Base-by-base conservation (phyloP, 768 basidiomycete species). In the Auricularia sp. region DNA sequence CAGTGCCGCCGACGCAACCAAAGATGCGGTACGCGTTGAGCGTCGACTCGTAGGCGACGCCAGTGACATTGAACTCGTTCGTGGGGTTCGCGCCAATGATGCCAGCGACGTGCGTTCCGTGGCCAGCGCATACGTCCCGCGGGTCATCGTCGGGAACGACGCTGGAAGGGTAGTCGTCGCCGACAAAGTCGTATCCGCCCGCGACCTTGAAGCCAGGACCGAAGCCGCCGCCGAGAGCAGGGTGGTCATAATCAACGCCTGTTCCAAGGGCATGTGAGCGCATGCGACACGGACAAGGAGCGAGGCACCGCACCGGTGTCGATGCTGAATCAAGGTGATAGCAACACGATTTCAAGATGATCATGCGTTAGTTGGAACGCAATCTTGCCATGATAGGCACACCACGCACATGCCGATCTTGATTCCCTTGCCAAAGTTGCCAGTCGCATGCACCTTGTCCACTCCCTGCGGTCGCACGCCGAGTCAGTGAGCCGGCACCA, bases 341-440 rank as follows among this genome's bases (percentile, higher is more conserved):
- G 29, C 29, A 29, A 29, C 29, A 29, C 29, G 29, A 42, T 42
- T 42, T 14, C 7, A 42, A 42, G 39, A 39, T 13, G 56, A 35
- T 59, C 24, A 35, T 34, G 34, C 29, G 7, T 59, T 35, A 59
- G 21, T 29, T 29, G 29, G 13, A 35, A 10, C 7, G 16, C 8
- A 34, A 8, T 59, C 34, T 16, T 18, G 47, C 47, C 18, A 18
- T 42, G 54, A 62, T 13, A 2, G 62, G 13, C 33, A 24, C 14
- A 21, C 37, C 16, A 70, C 72, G 54, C 77, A 68, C 35, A 77
- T 67, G 3, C 68, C 78, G 37, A 79, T 69, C 63, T 75, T 74
- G 71, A 77, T 68, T 2, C 77, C 78, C 37, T 70, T 68, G 14
- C 78, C 78, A 35, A 65, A 71, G 71, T 5, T 77, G 77, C 77